phyloP scores from a whole-genome alignment of 116 monocot species.

The Trichopus zeylanicus region DNA sequence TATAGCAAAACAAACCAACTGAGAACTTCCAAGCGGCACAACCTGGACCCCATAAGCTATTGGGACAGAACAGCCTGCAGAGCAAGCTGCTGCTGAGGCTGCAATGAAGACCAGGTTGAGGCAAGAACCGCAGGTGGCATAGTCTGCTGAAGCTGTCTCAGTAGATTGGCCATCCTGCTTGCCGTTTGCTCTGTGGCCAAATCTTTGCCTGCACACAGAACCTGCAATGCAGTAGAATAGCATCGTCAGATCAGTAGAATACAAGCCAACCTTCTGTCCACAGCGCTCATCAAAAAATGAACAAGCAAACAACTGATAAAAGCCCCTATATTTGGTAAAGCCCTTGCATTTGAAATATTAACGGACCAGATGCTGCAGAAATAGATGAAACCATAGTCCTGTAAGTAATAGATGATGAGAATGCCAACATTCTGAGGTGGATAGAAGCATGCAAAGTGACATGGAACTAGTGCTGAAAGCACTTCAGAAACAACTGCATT shows the following conservation, averaged over 20 bases:
- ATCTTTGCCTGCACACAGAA: constrained; percentile 65
- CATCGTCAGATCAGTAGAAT: neutral
- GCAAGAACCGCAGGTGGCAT: constrained; percentile 69
- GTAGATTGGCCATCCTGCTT: constrained; percentile 53
- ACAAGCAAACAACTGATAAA: no score
- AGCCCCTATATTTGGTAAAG: no score
- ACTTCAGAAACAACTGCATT: neutral
- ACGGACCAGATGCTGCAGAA: no score
- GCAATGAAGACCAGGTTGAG: constrained; percentile 68
- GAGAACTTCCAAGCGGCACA: neutral
- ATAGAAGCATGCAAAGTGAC: no score
- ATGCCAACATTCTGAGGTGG: no score
- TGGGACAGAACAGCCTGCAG: constrained; percentile 61
- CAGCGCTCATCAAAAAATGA: neutral
- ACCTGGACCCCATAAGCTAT: constrained; percentile 11
- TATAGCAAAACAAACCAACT: constrained; percentile 7
- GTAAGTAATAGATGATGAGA: no score
- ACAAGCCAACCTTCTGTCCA: neutral
- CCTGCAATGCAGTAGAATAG: constrained; percentile 15
- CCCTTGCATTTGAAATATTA: no score
- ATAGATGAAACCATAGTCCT: no score
- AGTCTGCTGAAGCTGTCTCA: constrained; percentile 80
- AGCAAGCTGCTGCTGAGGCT: constrained; percentile 76
- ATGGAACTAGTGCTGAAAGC: no score
- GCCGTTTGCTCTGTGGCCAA: constrained; percentile 73